Evolutionary conservation across 495 filamentous ascomycete species (phyloP).

Genomic region (Podospora pseudopauciseta): DNA sequence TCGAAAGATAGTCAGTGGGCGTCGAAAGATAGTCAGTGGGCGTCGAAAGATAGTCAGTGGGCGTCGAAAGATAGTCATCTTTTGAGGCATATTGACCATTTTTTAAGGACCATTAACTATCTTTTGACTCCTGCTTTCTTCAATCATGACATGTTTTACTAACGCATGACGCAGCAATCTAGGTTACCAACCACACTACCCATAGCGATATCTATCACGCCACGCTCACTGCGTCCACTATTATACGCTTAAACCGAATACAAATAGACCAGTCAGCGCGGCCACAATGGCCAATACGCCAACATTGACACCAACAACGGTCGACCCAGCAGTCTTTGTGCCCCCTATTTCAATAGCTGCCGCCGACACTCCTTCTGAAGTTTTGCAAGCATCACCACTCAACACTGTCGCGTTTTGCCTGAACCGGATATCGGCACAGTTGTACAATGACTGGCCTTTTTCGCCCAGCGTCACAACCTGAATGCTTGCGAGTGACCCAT

Average conservation of each 20-base stretch:
- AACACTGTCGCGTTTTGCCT: slow-evolving; percentile 40
- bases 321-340: slow-evolving; percentile 12
- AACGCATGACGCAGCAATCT: background rate
- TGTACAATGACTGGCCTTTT: slow-evolving; percentile 54
- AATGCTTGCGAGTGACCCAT: slow-evolving; percentile 51
- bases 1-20: too few species aligned
- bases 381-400: slow-evolving; percentile 44
- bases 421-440: slow-evolving; percentile 64
- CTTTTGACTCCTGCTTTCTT: too few species aligned
- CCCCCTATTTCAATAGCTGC: slow-evolving; percentile 11
- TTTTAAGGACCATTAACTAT: too few species aligned
- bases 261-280: slow-evolving; percentile 54
- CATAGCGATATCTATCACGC: background rate
- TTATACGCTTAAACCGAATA: slow-evolving; percentile 26
- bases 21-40: too few species aligned
- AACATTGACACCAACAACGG: slow-evolving; percentile 25
- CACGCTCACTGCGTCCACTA: background rate
- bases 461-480: slow-evolving; percentile 55
- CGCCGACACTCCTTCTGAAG: slow-evolving; percentile 37
- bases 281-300: slow-evolving; percentile 49
- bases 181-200: background rate
- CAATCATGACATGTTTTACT: too few species aligned
- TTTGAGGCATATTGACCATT: background rate
- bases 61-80: too few species aligned
- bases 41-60: too few species aligned